phyloP scores from a whole-genome alignment of 2,329 filamentous ascomycete genomes.

The Fusarium mangiferae region DNA sequence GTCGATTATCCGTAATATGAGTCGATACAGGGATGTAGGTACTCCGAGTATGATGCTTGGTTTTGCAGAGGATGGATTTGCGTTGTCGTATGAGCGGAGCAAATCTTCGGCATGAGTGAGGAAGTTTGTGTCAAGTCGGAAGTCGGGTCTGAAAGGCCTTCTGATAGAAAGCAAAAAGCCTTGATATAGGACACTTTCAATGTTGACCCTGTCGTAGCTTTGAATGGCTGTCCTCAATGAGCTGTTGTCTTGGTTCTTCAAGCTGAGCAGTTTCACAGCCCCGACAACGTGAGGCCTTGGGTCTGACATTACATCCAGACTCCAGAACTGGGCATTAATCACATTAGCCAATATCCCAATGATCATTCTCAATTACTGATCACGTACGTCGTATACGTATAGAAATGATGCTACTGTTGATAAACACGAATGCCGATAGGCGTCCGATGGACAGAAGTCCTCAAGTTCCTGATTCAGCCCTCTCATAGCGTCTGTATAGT shows the following conservation, averaged over 20 bases:
- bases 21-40: background rate
- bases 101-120: background rate
- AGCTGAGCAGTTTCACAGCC: background rate
- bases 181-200: background rate
- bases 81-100: background rate
- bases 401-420: background rate
- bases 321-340: background rate
- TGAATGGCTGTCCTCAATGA: background rate
- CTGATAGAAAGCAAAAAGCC: background rate
- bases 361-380: too few relatives aligned
- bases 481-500: background rate
- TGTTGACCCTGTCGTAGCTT: background rate
- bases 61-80: background rate
- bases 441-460: background rate
- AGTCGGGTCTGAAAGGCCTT: background rate
- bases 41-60: background rate
- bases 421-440: background rate
- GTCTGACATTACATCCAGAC: background rate
- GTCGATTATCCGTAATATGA: background rate
- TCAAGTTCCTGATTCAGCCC: background rate
- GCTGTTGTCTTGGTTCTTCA: background rate
- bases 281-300: background rate
- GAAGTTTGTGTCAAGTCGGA: background rate
- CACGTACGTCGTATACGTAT: background rate
- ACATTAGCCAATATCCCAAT: background rate